Evolutionary conservation across 805 yeast genomes (phyloP).

Genomic region (Wickerhamiella cacticola): DNA sequence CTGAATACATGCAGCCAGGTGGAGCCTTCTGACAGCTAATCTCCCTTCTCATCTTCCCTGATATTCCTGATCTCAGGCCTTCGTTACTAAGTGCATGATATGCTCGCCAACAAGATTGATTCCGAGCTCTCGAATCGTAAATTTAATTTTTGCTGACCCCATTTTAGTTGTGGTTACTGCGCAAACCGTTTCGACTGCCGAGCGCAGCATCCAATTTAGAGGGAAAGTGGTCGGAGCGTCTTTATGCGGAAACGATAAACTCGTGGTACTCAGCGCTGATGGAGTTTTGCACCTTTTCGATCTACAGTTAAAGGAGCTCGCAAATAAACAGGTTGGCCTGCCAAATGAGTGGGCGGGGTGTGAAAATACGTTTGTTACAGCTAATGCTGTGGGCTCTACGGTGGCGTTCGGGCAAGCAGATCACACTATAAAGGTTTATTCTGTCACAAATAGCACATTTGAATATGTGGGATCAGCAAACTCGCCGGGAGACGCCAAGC

Average conservation of each 20-base stretch:
- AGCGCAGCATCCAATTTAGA: background rate
- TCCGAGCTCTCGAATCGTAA: conserved; percentile 6
- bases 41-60: no score
- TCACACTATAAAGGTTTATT: background rate
- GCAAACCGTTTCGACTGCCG: background rate
- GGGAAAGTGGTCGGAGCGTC: conserved; percentile 5
- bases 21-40: no score
- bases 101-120: conserved; percentile 5
- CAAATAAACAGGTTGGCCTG: background rate
- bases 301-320: background rate
- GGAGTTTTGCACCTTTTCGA: background rate
- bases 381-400: background rate
- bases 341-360: conserved; percentile 5
- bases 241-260: background rate
- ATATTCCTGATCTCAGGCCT: no score
- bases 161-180: conserved; percentile 3
- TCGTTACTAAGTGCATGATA: no score
- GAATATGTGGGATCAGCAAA: background rate
- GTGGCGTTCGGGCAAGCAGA: background rate
- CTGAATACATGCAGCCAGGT: background rate
- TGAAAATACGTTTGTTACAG: background rate
- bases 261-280: conserved; percentile 1
- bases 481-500: background rate
- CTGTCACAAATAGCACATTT: background rate
- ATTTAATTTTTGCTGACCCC: conserved; percentile 9